Evolutionary conservation across 306 rosid genomes (phyloP), one percentile per base, ranked within the genome.

Genomic region (Malus fusca): DNA sequence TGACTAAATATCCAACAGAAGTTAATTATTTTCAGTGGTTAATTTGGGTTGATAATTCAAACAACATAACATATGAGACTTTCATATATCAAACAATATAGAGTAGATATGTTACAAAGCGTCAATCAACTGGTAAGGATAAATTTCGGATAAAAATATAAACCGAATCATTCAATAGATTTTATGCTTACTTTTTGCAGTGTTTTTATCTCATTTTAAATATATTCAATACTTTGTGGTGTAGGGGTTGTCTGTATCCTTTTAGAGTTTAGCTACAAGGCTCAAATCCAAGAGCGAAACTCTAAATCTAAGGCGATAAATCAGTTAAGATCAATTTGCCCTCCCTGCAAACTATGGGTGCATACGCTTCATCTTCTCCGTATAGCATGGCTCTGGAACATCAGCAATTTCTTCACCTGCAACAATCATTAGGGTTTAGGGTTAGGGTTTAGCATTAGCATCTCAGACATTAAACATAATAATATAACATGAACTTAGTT

Each of bases 401-500:
- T 17, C 21, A 17, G 3, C 55, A 51, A 48, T 15, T 48, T 51
- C 55, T 51, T 18, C 55, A 51, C 21, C 55, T 51, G 55, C 55
- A 15, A 51, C 55, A 51, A 51, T 51, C 21, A 51, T 51, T 51
- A 51, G 55, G 55, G 19, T 15, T 48, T 48, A 17, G 55, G 55
- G 21, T 51, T 51, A 18, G 55, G 55, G 21, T 51, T 51, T 51
- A 51, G 55, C 55, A 51, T 17, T 17, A 22, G 6, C 30, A 22
- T 23, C 63, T 5, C 63, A 25, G 15, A 60, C 33, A 60, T 22
- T 25, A 25, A 25, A 60, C 19, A 52, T 53, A 19, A 53, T 58
- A 59, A 19, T 78, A 80, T 13, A 55, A 58, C 55, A 52, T 52
- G 64, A 79, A 48, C 65, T 23, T 75, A 6, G 73, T 80, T 67